Conservation (phyloP, 257 asterid species). For the Plantago ovata region DNA sequence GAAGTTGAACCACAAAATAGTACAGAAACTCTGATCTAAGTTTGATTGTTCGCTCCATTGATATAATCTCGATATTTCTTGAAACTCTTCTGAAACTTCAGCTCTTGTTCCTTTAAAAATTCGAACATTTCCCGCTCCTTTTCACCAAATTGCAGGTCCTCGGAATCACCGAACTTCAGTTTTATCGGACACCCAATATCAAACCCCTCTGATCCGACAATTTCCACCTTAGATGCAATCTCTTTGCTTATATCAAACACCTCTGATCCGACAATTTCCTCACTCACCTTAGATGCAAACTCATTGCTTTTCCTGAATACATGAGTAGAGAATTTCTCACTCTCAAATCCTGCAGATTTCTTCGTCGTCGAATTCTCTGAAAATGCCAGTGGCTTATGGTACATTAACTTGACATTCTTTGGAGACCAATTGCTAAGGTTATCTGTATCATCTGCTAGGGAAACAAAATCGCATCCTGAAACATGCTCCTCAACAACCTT, state of each 20-base stretch:
- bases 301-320: constrained; percentile 36
- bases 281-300: constrained; percentile 22
- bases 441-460: constrained; percentile 59
- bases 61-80: constrained; percentile 45
- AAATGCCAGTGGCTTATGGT: constrained; percentile 41
- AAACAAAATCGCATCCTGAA: constrained; percentile 32
- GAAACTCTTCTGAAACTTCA: not conserved
- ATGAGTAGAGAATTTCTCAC: constrained; percentile 31
- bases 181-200: constrained; percentile 57
- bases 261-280: constrained; percentile 37
- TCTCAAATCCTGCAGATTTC: constrained; percentile 26
- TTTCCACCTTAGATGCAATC: constrained; percentile 25
- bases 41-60: constrained; percentile 1
- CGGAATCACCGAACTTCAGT: constrained; percentile 35
- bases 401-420: constrained; percentile 27
- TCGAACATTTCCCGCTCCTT: not conserved
- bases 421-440: constrained; percentile 17
- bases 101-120: constrained; percentile 1
- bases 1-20: too few species aligned
- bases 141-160: constrained; percentile 6
- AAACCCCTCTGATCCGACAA: constrained; percentile 42
- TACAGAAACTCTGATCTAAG: too few species aligned
- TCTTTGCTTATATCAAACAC: constrained; percentile 39
- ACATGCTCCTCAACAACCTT: constrained; percentile 39
- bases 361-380: constrained; percentile 18